These are phyloP conservation scores for Carex littledalei DNA, from an alignment of 176 grass and related monocot genomes.

Conservation along the genomic window DNA sequence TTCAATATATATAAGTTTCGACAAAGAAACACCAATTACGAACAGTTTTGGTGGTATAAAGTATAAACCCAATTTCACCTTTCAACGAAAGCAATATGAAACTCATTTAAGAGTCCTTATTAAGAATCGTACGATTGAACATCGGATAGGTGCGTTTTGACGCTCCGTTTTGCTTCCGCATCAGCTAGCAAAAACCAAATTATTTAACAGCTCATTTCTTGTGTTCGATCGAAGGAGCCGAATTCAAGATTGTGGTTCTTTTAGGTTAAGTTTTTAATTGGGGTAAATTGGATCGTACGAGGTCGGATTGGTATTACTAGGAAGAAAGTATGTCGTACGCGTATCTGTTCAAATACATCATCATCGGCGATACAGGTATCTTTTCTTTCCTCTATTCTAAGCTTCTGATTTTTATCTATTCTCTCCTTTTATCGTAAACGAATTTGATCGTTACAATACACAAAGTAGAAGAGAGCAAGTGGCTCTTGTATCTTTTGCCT, in stretches of 20 bases:
- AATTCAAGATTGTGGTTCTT: background rate
- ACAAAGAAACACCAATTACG: too few species aligned
- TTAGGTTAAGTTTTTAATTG: background rate
- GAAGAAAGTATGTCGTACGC: conserved; percentile 60
- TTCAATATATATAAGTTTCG: too few species aligned
- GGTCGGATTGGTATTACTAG: background rate
- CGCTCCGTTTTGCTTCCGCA: background rate
- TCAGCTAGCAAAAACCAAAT: background rate
- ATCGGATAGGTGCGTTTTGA: background rate
- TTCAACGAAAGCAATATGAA: too few species aligned
- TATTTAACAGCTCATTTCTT: background rate
- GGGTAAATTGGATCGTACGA: background rate
- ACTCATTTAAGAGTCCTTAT: too few species aligned
- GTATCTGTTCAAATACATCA: conserved; percentile 99
- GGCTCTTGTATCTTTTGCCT: background rate
- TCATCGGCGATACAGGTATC: conserved; percentile 89
- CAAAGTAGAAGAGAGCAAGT: background rate
- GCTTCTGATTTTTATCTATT: background rate
- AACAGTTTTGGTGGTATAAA: too few species aligned
- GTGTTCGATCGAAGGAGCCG: too few species aligned
- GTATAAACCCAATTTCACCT: too few species aligned
- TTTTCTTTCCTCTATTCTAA: background rate
- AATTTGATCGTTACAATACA: background rate
- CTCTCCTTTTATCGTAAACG: background rate
- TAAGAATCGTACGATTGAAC: too few species aligned